Evolutionary conservation across 768 basidiomycete genomes (phyloP), one percentile per base, ranked within the genome.

Genomic region (Zangia roseola): DNA sequence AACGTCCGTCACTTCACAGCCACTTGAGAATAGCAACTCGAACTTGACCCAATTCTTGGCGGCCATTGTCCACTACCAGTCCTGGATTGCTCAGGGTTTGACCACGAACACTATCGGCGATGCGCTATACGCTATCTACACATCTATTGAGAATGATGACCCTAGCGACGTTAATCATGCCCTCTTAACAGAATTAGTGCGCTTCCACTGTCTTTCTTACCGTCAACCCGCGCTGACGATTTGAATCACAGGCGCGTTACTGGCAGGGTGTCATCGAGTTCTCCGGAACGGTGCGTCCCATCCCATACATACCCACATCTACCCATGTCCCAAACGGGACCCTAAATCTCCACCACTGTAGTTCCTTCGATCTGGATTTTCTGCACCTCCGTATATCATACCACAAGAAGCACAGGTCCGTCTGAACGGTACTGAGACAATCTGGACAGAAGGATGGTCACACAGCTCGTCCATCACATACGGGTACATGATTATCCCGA

Each of bases 201-300:
- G 50, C n/a, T 33, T 3, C 19, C 6, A 10, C 14, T 5, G 0
- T 35, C 16, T n/a, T 3, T 14, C 16, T 6, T 14, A 2, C 20
- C 12, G 1, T 10, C 10, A 2, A n/a, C 19, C 10, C 12, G 2
- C 20, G 10, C 6, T 5, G 25, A n/a, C n/a, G n/a, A n/a, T n/a
- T n/a, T 17, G 17, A 6, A 10, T 20, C 16, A 16, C 20, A 57
- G 55, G 58, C 47, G 38, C 35, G 46, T 6, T 57, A 54, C 17
- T 56, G 55, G 54, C 40, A 39, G 1, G 58, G 58, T 21, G 47
- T 60, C 12, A 28, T 53, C 10, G 59, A 60, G 12, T 60, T 57
- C 24, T 10, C 26, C 26, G 5, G n/a, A n/a, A n/a, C n/a, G n/a
- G n/a, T n/a, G n/a, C n/a, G n/a, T n/a, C n/a, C n/a, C n/a, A n/a